Base-by-base conservation (phyloP, 495 filamentous ascomycete genomes). In the Trichoderma gamsii region DNA sequence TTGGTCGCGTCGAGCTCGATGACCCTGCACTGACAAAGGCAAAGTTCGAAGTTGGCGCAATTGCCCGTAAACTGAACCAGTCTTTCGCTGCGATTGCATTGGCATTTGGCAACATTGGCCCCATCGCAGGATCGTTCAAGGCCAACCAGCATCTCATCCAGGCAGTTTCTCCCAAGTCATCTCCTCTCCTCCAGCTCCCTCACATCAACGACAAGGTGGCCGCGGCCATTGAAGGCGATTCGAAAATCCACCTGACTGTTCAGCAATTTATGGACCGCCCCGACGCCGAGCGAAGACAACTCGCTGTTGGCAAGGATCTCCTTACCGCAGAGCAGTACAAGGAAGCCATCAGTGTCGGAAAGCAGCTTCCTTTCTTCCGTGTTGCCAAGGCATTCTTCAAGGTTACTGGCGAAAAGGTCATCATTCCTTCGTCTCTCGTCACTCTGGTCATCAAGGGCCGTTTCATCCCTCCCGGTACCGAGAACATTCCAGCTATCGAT, bases 371-470 rank as follows among this genome's bases (percentile, higher is more conserved):
- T 0, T 82, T 85, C 59, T 80, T 98, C 63, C 83, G 90, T 68
- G 85, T 98, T n/a, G 92, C 92, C 76, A 94, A 92, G 80, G 91
- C 92, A 2, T 99, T 96, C 80, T 99, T 99, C 86, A 99, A 99
- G 82, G 95, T 99, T 65, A 89, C 91, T 71, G 95, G 95, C 69
- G 95, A 99, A 79, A 90, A 88, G 69, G 91, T 87, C 76, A 89
- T 98, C 75, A 96, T 92, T 16, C 93, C 95, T n/a, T 90, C 89
- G 72, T 95, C 91, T 71, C 84, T 99, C 61, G 92, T 98, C 61
- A 92, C 93, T 65, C 89, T 99, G 66, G 91, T 99, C 61, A 84
- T 99, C 70, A 99, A 99, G 80, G 92, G 87, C n/a, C 91, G 95
- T 68, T 89, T 99, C 69, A 86, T 97, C 23, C 94, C 95, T 0